Evolutionary conservation across 148 eudicot species (phyloP).

Genomic region (Bassia scoparia): DNA sequence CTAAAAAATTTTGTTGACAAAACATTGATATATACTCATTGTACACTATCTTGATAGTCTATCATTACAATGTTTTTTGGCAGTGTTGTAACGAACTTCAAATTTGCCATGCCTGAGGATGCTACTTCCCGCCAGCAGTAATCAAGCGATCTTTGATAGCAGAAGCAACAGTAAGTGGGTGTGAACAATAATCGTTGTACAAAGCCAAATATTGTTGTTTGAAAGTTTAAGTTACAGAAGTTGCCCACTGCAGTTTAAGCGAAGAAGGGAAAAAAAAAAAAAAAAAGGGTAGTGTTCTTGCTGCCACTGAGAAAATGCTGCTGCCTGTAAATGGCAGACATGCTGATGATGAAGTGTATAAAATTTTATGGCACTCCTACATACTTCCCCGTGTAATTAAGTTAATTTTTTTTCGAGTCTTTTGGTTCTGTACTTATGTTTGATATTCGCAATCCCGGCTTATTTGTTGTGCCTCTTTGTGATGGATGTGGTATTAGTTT

Average conservation of each 20-base stretch:
- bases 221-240: not conserved
- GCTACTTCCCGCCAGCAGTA: constrained; percentile 31
- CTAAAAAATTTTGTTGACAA: not conserved
- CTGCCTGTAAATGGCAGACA: constrained; percentile 12
- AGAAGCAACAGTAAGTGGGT: constrained; percentile 5
- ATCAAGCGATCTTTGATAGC: constrained; percentile 23
- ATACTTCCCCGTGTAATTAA: not conserved
- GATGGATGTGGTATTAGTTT: not conserved
- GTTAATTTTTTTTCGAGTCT: not conserved
- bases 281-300: not conserved
- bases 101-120: not conserved
- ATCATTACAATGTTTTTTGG: not conserved
- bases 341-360: not conserved
- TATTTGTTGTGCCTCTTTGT: not conserved
- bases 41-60: not conserved
- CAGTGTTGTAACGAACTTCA: not conserved
- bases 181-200: not conserved
- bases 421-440: not conserved
- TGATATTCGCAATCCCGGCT: not conserved
- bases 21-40: not conserved
- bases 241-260: not conserved
- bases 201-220: not conserved
- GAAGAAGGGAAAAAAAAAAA: not conserved
- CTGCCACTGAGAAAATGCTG: constrained; percentile 5
- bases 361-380: not conserved